Evolutionary conservation across 2,329 filamentous ascomycete genomes (phyloP), one percentile per base, ranked within the genome.

Genomic region (Pseudogymnoascus sp.): DNA sequence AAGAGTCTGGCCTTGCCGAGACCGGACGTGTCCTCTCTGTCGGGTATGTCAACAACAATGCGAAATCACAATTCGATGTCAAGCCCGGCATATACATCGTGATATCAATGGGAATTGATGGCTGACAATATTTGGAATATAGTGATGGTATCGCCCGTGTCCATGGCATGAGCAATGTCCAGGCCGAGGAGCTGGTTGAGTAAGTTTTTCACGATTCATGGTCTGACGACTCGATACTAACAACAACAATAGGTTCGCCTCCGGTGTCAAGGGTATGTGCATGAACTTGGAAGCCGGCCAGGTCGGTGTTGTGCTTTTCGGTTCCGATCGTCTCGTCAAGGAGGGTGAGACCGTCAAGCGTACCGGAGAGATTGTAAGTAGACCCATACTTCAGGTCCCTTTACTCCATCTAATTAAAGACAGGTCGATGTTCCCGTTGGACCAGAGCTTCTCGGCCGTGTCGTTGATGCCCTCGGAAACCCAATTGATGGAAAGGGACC

Each of bases 61-160:
- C 60, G 63, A 48, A 33, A 45, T 58, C 41, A 60, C 58, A 23
- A 26, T 34, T 12, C 26, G 15, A 37, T 39, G 57, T 19, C 34
- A 59, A 18, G 12, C 12, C 19, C 28, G 21, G 13, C 34, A 59
- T 59, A 21, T 12, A 28, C n/a, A 38, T 37, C 35, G 55, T 37
- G 55, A 12, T 57, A 60, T 57, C 19, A 56, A 34, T 45, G 38
- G 34, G 48, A 19, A 60, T 34, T 5, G 19, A 61, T 67, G 65
- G 63, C 61, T 62, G 55, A 67, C 62, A 65, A 63, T 69, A 65
- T 61, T 15, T 61, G 63, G 39, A 66, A 61, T 62, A 77, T 71
- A 97, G 94, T 94, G 94, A 99, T 82, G 94, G 94, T 95, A 99
- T 99, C 75, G 94, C 94, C 77, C 92, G 94, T 92, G 92, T 99